Evolutionary conservation across 768 basidiomycete species (phyloP).

Genomic region (Sarcodon aspratus): DNA sequence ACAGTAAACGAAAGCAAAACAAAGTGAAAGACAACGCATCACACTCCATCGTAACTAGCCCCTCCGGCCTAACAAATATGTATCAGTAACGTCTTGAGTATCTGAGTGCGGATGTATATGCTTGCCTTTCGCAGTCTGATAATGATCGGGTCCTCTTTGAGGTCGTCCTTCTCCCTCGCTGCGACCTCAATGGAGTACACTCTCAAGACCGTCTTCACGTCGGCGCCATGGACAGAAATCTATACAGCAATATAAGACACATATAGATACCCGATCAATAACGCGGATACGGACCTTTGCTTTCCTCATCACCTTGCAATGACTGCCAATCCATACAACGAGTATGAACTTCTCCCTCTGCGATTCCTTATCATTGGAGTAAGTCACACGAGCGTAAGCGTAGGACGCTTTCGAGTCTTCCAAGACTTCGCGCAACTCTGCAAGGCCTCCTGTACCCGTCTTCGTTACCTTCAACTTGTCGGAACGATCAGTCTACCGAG

Average conservation of each 20-base stretch:
- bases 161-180: constrained; percentile 71
- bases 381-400: constrained; percentile 76
- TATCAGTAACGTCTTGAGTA: constrained; percentile 9
- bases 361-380: constrained; percentile 80
- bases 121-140: constrained; percentile 70
- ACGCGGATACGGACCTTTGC: constrained; percentile 53
- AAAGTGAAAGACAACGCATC: constrained; percentile 9
- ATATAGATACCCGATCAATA: background rate
- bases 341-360: constrained; percentile 84
- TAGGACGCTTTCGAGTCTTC: constrained; percentile 71
- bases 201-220: constrained; percentile 75
- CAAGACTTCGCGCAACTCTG: constrained; percentile 62
- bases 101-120: constrained; percentile 6
- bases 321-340: constrained; percentile 73
- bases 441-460: constrained; percentile 72
- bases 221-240: constrained; percentile 87
- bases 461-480: constrained; percentile 71
- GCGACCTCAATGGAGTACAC: constrained; percentile 83
- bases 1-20: background rate
- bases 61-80: constrained; percentile 56
- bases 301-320: constrained; percentile 85
- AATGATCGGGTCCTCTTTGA: constrained; percentile 83
- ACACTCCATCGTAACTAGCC: constrained; percentile 82
- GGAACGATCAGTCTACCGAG: constrained; percentile 49
- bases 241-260: constrained; percentile 16